A percentile compares a stretch with the other conserved stretches of the same genome.
These are phyloP conservation scores for Tieghemiomyces parasiticus DNA, from an alignment of 192 early-diverging fungal species.

Conservation along the genomic window DNA sequence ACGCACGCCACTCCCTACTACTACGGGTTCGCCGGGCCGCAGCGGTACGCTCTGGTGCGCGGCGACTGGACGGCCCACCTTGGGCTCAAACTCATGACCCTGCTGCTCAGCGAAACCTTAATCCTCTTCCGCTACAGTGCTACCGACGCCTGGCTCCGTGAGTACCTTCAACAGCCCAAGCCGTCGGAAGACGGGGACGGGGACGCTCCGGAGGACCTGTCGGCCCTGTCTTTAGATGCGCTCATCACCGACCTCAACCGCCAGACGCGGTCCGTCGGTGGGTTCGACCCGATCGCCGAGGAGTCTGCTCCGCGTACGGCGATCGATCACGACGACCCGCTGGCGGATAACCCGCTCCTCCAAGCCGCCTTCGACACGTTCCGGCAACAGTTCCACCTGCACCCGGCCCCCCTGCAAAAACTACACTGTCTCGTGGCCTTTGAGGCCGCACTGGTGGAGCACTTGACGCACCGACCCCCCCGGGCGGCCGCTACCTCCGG, in stretches of 20 bases:
- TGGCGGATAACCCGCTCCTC: background rate
- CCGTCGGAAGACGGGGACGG: too few relatives aligned
- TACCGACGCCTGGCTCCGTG: constrained; percentile 3
- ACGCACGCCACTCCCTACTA: background rate
- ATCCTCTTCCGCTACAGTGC: constrained; percentile 2
- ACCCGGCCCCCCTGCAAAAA: constrained; percentile 10
- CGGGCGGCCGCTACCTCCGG: background rate
- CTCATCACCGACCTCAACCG: background rate
- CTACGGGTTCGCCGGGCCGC: background rate
- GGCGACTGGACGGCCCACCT: constrained; percentile 7
- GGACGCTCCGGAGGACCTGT: too few relatives aligned
- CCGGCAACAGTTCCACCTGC: constrained; percentile 9
- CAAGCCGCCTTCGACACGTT: constrained; percentile 4
- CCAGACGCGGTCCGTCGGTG: background rate
- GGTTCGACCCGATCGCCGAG: background rate
- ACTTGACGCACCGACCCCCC: background rate
- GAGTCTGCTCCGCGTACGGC: background rate
- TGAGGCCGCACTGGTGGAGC: constrained; percentile 4
- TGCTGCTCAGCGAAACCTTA: constrained; percentile 8
- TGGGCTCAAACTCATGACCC: constrained; percentile 1
- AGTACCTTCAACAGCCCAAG: constrained; percentile 1
- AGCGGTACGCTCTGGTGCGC: constrained; percentile 5
- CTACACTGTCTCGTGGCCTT: background rate
- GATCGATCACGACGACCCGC: background rate
- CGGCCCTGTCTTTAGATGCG: background rate